phyloP scores from a whole-genome alignment of 2,329 filamentous ascomycete species.

The Calonectria pteridis region DNA sequence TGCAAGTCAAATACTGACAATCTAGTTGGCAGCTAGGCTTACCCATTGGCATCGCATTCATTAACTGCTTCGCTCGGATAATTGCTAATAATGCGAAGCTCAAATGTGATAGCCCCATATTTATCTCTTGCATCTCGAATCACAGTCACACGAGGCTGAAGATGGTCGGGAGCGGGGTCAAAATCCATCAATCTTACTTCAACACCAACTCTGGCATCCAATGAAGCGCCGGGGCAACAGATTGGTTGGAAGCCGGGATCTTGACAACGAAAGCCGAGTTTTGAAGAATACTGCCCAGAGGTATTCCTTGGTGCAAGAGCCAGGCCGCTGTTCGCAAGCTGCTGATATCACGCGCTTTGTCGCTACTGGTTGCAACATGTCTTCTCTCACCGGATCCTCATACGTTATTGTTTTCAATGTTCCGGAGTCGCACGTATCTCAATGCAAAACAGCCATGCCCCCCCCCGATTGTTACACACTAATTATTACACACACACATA shows the following conservation, averaged over 20 bases:
- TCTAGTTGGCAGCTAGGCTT: not conserved
- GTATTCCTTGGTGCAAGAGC: not conserved
- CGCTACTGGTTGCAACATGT: not conserved
- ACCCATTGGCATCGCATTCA: not conserved
- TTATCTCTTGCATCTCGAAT: not conserved
- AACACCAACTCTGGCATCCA: not conserved
- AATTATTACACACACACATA: too few species aligned
- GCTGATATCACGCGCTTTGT: not conserved
- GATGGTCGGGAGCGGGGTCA: not conserved
- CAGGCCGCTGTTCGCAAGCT: not conserved
- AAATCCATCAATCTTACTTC: not conserved
- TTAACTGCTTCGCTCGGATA: not conserved
- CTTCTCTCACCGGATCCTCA: not conserved
- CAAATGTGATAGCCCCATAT: not conserved
- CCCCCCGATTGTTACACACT: too few species aligned
- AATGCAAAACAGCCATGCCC: slow-evolving; percentile 67
- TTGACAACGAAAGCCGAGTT: not conserved
- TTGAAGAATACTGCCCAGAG: not conserved
- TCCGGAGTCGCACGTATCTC: slow-evolving; percentile 57
- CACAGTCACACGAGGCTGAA: not conserved
- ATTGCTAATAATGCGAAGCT: not conserved
- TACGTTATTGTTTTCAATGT: slow-evolving; percentile 64
- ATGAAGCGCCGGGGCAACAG: not conserved
- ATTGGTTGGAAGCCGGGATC: not conserved
- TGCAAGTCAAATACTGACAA: not conserved